phyloP scores from a whole-genome alignment of 352 stramenopile genomes.

The Globisporangium mamillatum region DNA sequence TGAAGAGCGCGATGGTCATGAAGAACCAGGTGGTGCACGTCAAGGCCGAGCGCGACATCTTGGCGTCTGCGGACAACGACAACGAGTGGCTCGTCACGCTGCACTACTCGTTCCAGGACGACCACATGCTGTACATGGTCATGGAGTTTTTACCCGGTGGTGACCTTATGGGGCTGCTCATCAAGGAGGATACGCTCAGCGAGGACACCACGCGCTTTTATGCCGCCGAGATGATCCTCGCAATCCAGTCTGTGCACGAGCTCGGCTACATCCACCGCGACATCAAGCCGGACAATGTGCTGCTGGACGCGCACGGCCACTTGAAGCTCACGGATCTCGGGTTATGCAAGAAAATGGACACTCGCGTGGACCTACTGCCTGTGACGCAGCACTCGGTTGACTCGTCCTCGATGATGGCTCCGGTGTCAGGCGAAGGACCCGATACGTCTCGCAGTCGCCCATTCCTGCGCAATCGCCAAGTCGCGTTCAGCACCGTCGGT shows the following conservation, averaged over 20 bases:
- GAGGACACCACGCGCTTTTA: conserved; percentile 93
- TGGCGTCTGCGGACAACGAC: conserved; percentile 92
- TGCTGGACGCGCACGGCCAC: conserved; percentile 97
- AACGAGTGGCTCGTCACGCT: conserved; percentile 97
- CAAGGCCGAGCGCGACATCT: conserved; percentile 95
- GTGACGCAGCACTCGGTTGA: conserved; percentile 73
- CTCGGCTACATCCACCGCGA: conserved; percentile 99
- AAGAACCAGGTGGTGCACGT: conserved; percentile 97
- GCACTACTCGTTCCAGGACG: conserved; percentile 97
- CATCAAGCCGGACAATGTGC: conserved; percentile 96
- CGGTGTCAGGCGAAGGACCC: conserved; percentile 16
- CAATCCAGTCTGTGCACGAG: conserved; percentile 97
- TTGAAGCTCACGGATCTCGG: conserved; percentile 99
- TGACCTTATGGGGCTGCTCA: conserved; percentile 99
- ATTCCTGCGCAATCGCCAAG: conserved; percentile 69
- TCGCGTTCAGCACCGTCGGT: conserved; percentile 96
- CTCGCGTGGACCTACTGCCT: conserved; percentile 73
- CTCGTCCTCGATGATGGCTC: conserved; percentile 17
- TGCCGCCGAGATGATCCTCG: conserved; percentile 97
- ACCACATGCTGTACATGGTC: conserved; percentile 89
- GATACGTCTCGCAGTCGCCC: conserved; percentile 54
- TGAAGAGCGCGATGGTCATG: conserved; percentile 89
- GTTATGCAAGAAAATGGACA: conserved; percentile 96
- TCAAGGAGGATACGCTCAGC: conserved; percentile 96
- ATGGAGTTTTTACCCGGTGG: conserved; percentile 99